A percentile compares a stretch with the other conserved stretches of the same genome.
phyloP scores from a whole-genome alignment of 2,329 filamentous ascomycete species.

The Chrysoporthe cubensis region DNA sequence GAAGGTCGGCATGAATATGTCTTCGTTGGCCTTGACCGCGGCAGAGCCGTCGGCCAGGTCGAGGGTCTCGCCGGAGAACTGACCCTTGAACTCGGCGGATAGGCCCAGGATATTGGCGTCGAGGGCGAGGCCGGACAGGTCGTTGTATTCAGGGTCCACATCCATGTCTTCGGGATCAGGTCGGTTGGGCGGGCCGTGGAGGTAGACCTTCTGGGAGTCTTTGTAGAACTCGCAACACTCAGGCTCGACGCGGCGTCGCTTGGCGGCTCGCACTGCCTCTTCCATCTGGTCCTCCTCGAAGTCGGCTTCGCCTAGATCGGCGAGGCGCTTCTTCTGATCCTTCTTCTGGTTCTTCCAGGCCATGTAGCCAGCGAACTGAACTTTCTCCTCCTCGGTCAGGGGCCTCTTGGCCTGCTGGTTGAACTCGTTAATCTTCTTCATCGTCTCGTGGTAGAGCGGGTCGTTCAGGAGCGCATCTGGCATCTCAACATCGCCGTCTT shows the following conservation, averaged over 20 bases:
- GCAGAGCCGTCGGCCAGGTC: not conserved
- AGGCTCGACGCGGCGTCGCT: slow-evolving; percentile 18
- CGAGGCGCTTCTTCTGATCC: slow-evolving; percentile 11
- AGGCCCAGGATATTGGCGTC: slow-evolving; percentile 22
- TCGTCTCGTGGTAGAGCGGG: slow-evolving; percentile 7
- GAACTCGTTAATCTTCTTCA: slow-evolving; percentile 11
- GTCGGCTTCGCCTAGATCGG: not conserved
- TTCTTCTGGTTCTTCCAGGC: slow-evolving; percentile 1
- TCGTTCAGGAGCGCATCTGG: not conserved
- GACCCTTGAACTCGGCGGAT: slow-evolving; percentile 16
- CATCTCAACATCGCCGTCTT: not conserved
- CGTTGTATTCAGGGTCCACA: not conserved
- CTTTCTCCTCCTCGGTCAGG: slow-evolving; percentile 15
- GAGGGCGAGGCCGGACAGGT: slow-evolving; percentile 3
- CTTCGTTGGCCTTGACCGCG: not conserved
- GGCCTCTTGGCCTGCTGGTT: not conserved
- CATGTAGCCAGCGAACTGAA: not conserved
- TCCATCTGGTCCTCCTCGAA: slow-evolving; percentile 20
- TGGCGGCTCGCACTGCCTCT: slow-evolving; percentile 19
- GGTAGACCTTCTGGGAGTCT: slow-evolving; percentile 23
- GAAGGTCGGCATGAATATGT: slow-evolving; percentile 30
- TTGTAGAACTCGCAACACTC: slow-evolving; percentile 8
- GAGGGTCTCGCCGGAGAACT: slow-evolving; percentile 6
- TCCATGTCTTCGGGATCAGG: not conserved
- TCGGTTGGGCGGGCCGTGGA: slow-evolving; percentile 14